These are phyloP conservation scores for Lodderomyces oxycetoniae DNA, from an alignment of 1,139 yeast genomes.

Conservation along the genomic window DNA sequence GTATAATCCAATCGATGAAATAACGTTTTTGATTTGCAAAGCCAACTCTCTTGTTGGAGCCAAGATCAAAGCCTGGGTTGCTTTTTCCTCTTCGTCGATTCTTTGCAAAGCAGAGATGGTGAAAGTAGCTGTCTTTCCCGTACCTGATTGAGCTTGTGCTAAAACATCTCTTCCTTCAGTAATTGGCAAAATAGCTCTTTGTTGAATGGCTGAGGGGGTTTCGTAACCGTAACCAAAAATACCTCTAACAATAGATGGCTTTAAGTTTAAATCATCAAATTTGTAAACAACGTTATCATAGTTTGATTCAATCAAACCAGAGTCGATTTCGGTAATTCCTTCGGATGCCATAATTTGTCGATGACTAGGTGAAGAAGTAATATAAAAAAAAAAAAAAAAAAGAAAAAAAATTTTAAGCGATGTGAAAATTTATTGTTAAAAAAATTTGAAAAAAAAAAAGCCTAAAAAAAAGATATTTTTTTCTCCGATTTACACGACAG, in stretches of 20 bases:
- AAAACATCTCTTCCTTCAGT: conserved; percentile 95
- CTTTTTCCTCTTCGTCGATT: conserved; percentile 70
- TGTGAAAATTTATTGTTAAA: neutral
- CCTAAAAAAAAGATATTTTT: too few relatives aligned
- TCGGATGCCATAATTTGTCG: conserved; percentile 25
- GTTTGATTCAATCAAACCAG: conserved; percentile 88
- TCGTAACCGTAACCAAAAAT: conserved; percentile 98
- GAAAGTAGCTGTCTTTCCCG: conserved; percentile 99
- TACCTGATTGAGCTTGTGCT: conserved; percentile 99
- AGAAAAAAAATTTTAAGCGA: neutral
- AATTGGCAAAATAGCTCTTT: conserved; percentile 95
- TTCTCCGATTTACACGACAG: neutral
- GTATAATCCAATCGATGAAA: conserved; percentile 88
- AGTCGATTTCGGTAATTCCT: conserved; percentile 80
- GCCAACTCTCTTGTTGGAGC: conserved; percentile 99
- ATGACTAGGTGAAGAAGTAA: neutral
- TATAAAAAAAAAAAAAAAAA: conserved; percentile 3
- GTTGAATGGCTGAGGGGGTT: conserved; percentile 96
- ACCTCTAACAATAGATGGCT: conserved; percentile 75
- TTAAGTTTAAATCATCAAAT: conserved; percentile 82
- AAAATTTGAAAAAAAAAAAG: conserved; percentile 1
- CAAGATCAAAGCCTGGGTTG: conserved; percentile 90
- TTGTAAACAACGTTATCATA: conserved; percentile 94
- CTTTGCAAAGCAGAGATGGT: conserved; percentile 95
- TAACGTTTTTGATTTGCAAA: conserved; percentile 94